Conservation (phyloP, 2,329 filamentous ascomycete species). For the Ophidiomyces ophidiicola region DNA sequence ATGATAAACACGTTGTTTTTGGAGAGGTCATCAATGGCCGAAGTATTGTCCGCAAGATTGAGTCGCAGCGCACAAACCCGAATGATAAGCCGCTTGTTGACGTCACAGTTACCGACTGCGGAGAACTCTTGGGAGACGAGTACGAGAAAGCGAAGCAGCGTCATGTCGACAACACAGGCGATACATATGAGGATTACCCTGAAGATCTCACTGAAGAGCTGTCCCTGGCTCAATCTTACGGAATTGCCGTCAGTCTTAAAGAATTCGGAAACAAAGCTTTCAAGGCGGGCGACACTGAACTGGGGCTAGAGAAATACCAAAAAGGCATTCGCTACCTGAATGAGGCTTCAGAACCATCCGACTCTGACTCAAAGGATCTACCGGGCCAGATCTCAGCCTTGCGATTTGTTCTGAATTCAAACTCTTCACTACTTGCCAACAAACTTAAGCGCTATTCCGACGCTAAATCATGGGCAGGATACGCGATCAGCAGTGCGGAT, state of each 20-base stretch:
- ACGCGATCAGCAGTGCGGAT: slow-evolving; percentile 54
- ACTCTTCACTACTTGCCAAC: slow-evolving; percentile 71
- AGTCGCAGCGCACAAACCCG: slow-evolving; percentile 62
- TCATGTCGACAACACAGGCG: slow-evolving; percentile 66
- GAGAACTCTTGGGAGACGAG: slow-evolving; percentile 63
- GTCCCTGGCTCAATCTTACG: slow-evolving; percentile 55
- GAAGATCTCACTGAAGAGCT: slow-evolving; percentile 63
- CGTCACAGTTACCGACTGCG: slow-evolving; percentile 69
- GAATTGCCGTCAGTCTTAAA: slow-evolving; percentile 77
- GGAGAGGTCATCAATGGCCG: slow-evolving; percentile 90
- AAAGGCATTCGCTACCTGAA: slow-evolving; percentile 84
- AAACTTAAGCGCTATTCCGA: slow-evolving; percentile 65
- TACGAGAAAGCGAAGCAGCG: slow-evolving; percentile 56
- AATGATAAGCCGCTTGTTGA: slow-evolving; percentile 68
- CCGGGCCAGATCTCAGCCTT: slow-evolving; percentile 57
- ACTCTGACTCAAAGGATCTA: slow-evolving; percentile 57
- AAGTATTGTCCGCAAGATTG: slow-evolving; percentile 76
- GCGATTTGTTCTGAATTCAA: slow-evolving; percentile 77
- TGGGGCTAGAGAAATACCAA: slow-evolving; percentile 82
- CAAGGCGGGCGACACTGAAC: slow-evolving; percentile 58
- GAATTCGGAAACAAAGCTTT: slow-evolving; percentile 86
- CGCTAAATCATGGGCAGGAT: slow-evolving; percentile 55
- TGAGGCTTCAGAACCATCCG: slow-evolving; percentile 59
- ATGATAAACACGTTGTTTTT: slow-evolving; percentile 95
- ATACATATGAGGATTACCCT: slow-evolving; percentile 90